Base-by-base conservation (phyloP, 2,329 filamentous ascomycete genomes). In the Fusarium sp. region DNA sequence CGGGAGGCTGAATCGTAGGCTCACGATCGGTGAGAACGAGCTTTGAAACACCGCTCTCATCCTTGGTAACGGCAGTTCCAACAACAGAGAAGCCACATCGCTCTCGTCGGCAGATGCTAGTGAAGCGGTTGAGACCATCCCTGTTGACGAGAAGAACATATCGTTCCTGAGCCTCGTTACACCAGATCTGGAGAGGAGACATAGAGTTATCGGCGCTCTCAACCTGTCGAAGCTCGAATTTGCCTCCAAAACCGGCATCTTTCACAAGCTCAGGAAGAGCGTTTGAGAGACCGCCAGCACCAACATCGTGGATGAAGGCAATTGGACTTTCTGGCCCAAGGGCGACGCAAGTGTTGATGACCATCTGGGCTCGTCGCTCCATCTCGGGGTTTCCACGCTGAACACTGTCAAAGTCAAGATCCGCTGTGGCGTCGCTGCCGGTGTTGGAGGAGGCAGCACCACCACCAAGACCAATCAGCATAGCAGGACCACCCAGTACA, bases 301-400 rank as follows among this genome's bases (percentile, higher is more conserved):
- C 96, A 49, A 99, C 96, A 79, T 99, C 96, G 80, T 99, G 96
- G 72, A 99, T 98, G 84, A 98, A 95, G 62, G 94, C 92, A 75
- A 99, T 98, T 1, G 96, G 96, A 79, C 93, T 98, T 71, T 94
- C 86, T 7, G 91, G 85, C 20, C 95, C 95, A 76, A 98, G 88
- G 6, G 94, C 92, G 33, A 93, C 91, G 80, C 96, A 99, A 8
- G 94, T 92, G 82, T 98, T 96, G 82, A 99, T 99, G 72, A 99
- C 96, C 89, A 98, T 97, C 83, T 99, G 96, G 4, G 95, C 96
- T 76, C 96, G 89, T 70, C 96, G 89, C 82, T 99, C 94, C 82
- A 98, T 95, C 83, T 99, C 96, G 3, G 96, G 95, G 79, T 99
- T 99, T 50, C 95, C 96, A 83, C 96, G 89, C 84, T 99, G 96